Conservation (phyloP, 169 alveolate genomes). For the Eimeria sp. region DNA sequence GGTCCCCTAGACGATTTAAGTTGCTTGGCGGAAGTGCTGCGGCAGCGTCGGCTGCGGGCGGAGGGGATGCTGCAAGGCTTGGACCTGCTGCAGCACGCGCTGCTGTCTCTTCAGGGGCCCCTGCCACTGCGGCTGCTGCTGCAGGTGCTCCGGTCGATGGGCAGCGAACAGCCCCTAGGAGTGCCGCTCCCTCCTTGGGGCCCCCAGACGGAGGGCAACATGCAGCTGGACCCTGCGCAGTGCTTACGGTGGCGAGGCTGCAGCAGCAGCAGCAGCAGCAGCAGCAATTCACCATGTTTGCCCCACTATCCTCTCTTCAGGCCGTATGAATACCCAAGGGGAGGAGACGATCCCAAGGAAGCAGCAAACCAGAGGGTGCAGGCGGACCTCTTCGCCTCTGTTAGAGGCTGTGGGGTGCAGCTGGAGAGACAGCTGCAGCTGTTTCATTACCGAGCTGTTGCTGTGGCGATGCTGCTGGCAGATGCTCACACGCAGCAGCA, state of each 20-base stretch:
- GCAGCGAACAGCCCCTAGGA: slow-evolving; percentile 48
- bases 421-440: slow-evolving; percentile 82
- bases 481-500: background rate
- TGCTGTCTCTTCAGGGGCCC: slow-evolving; percentile 54
- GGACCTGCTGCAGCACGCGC: slow-evolving; percentile 59
- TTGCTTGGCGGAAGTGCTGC: slow-evolving; percentile 28
- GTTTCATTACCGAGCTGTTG: slow-evolving; percentile 71
- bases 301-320: slow-evolving; percentile 8
- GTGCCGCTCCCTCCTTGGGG: slow-evolving; percentile 31
- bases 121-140: slow-evolving; percentile 36
- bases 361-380: slow-evolving; percentile 16
- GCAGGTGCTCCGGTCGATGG: slow-evolving; percentile 77
- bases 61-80: slow-evolving; percentile 66
- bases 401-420: slow-evolving; percentile 84
- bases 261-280: slow-evolving; percentile 4
- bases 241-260: background rate
- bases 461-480: slow-evolving; percentile 56
- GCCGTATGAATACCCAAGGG: slow-evolving; percentile 19
- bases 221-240: slow-evolving; percentile 32
- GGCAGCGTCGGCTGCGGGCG: slow-evolving; percentile 53
- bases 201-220: background rate
- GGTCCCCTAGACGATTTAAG: slow-evolving; percentile 57
- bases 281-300: slow-evolving; percentile 17
- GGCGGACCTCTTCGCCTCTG: slow-evolving; percentile 33
- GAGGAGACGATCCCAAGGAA: background rate